Percentiles rank a stretch among this genome's conserved stretches.
Evolutionary conservation across 495 filamentous ascomycete genomes (phyloP).

Genomic region (Apiosordaria backusii): DNA sequence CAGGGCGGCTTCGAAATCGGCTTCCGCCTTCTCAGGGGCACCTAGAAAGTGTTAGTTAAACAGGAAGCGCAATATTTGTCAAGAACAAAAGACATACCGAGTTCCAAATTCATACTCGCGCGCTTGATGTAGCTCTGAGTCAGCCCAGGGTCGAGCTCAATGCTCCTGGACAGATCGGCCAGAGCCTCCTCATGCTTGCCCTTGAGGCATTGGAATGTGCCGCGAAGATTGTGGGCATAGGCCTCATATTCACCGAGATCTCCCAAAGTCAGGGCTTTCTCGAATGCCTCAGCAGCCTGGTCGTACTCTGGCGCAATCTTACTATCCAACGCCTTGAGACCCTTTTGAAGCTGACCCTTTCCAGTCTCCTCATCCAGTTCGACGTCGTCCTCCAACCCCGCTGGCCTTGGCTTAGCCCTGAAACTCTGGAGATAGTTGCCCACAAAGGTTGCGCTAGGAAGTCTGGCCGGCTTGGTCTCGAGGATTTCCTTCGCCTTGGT

Average conservation of each 20-base stretch:
- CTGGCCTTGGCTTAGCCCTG: conserved; percentile 71
- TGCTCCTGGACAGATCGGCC: conserved; percentile 81
- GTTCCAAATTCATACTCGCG: conserved; percentile 95
- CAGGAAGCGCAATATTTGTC: no score
- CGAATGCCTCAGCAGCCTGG: conserved; percentile 77
- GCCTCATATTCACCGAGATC: conserved; percentile 78
- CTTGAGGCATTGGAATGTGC: conserved; percentile 88
- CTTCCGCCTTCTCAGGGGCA: conserved; percentile 77
- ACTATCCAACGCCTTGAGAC: conserved; percentile 72
- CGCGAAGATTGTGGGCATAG: conserved; percentile 91
- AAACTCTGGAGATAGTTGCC: conserved; percentile 99
- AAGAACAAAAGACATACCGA: no score
- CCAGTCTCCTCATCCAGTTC: conserved; percentile 76
- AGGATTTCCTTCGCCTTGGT: conserved; percentile 85
- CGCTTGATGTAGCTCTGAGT: conserved; percentile 99
- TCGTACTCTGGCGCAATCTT: conserved; percentile 89
- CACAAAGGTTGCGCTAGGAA: conserved; percentile 93
- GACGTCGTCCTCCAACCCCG: conserved; percentile 73
- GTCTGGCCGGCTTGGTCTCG: conserved; percentile 61
- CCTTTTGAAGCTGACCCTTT: conserved; percentile 77
- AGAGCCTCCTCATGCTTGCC: conserved; percentile 83
- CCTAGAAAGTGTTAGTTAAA: no score
- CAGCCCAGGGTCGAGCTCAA: conserved; percentile 79
- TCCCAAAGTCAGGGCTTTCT: conserved; percentile 76
- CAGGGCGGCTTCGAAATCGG: conserved; percentile 84